Base-by-base conservation (phyloP, 139 green algal species). In the Prasinococcaceae sp. region DNA sequence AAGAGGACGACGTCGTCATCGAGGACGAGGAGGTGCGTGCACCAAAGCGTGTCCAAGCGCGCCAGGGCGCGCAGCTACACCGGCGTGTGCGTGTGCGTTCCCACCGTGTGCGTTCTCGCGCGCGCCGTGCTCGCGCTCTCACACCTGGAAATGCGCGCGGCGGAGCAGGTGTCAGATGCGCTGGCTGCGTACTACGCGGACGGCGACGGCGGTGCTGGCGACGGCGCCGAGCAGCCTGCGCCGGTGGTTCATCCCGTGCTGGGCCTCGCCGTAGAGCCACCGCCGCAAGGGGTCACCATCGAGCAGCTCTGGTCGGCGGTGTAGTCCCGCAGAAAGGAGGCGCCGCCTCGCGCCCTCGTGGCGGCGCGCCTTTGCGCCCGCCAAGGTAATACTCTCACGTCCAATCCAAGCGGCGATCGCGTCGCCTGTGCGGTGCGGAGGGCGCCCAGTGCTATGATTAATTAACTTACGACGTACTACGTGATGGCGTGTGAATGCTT, bases 231-330 rank as follows among this genome's bases (percentile, higher is more conserved):
- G 37, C n/a, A n/a, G n/a, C n/a, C n/a, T 30, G 70, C 79, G 30
- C 70, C 68, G 9, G 61, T 82, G 22, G 80, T 62, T 55, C 69
- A 51, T 51, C 12, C 60, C 2, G 70, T 81, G 40, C 58, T 86
- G 4, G 78, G 78, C 2, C 47, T 86, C 37, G 75, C 78, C 0
- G 54, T 86, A 1, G 75, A 86, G 69, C 29, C 51, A 35, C 60
- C 79, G 17, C 70, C 63, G 45, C 70, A 78, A 6, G 68, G 65
- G 1, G 20, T 73, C 6, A 78, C 76, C 0, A 37, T 80, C 4
- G 61, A 79, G 41, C 63, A 79, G 58, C 63, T 85, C 26, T 85
- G 74, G 75, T 79, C 62, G 41, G 69, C 82, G 40, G 27, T 82
- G 12, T 85, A 47, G 19, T 9, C n/a, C 12, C 6, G 40, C 40